Percentiles rank a stretch among this genome's conserved stretches.
phyloP scores from a whole-genome alignment of 352 stramenopile genomes.

The Pythium sp. region DNA sequence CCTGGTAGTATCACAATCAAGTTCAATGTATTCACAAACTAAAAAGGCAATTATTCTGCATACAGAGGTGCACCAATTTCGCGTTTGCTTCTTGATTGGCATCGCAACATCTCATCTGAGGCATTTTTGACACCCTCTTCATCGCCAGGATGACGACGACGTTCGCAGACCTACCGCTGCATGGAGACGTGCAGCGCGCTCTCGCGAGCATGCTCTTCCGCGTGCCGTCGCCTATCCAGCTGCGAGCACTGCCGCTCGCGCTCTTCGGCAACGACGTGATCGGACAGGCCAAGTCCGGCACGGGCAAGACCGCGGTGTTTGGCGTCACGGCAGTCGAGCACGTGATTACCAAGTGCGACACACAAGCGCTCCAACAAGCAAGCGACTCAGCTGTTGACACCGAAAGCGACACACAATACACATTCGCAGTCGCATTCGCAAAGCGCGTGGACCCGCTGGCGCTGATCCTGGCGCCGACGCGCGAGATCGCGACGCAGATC shows the following conservation, averaged over 20 bases:
- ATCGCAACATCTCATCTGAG: too few relatives aligned
- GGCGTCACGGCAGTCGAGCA: constrained; percentile 63
- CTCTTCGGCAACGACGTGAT: constrained; percentile 82
- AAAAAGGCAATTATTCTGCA: not conserved
- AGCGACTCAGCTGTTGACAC: not conserved
- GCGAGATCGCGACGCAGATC: constrained; percentile 80
- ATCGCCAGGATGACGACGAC: constrained; percentile 20
- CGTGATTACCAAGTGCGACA: constrained; percentile 31
- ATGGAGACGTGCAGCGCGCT: constrained; percentile 42
- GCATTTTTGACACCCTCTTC: not conserved
- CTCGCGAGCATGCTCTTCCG: constrained; percentile 55
- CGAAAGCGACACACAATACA: not conserved
- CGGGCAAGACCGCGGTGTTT: constrained; percentile 81
- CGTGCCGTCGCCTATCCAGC: constrained; percentile 64
- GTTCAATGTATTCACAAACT: not conserved
- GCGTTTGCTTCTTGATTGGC: not conserved
- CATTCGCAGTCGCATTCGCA: too few relatives aligned
- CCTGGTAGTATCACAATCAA: not conserved
- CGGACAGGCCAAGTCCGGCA: constrained; percentile 81
- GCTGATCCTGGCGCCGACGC: constrained; percentile 71
- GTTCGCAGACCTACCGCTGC: constrained; percentile 65
- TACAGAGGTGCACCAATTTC: not conserved
- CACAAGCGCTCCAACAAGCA: constrained; percentile 8
- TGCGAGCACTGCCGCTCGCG: constrained; percentile 61
- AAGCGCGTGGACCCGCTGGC: constrained; percentile 30